Evolutionary conservation across 352 stramenopile species (phyloP).

Genomic region (Phytophthora fragariae): DNA sequence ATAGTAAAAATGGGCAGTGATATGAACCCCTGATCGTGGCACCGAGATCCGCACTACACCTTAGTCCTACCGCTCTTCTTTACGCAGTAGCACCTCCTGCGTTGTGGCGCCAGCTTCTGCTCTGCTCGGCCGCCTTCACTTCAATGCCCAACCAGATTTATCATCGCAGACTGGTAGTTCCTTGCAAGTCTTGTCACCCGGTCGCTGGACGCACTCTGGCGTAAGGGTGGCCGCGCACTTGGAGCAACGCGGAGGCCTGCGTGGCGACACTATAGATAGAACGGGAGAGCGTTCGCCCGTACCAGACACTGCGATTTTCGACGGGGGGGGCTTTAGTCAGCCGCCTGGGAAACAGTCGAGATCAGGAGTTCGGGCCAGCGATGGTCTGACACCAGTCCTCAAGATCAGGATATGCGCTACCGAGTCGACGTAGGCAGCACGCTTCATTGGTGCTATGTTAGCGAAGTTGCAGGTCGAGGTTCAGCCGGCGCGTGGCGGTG

Average conservation of each 20-base stretch:
- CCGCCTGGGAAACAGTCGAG: not conserved
- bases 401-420: not conserved
- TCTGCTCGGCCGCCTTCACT: slow-evolving; percentile 6
- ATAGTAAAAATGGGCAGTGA: too few relatives aligned
- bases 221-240: not conserved
- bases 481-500: not conserved
- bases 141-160: not conserved
- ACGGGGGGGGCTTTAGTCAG: not conserved
- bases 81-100: not conserved
- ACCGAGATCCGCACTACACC: not conserved
- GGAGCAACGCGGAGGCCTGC: not conserved
- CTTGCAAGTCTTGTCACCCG: not conserved
- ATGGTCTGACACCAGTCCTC: not conserved
- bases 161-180: not conserved
- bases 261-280: not conserved
- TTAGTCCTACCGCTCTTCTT: not conserved
- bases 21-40: too few relatives aligned
- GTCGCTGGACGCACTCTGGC: not conserved
- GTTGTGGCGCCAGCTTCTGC: not conserved
- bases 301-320: not conserved
- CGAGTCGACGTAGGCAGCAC: not conserved
- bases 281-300: not conserved
- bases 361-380: not conserved
- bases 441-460: not conserved
- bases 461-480: not conserved